Evolutionary conservation across 2,329 filamentous ascomycete genomes (phyloP).

Genomic region (Stemphylium vesicarium): DNA sequence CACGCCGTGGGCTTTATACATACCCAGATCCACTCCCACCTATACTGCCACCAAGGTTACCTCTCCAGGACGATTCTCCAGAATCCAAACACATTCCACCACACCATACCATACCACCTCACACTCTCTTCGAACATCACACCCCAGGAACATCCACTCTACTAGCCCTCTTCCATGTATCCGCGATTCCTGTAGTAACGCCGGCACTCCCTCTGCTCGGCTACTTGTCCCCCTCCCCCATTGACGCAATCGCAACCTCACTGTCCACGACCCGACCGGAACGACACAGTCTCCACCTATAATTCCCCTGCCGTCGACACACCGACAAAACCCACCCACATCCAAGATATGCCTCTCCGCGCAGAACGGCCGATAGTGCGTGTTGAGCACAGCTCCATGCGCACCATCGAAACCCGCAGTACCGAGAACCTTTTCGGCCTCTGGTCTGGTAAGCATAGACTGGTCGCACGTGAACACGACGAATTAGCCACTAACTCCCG

Average conservation of each 20-base stretch:
- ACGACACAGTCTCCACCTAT: conserved; percentile 7
- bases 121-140: neutral
- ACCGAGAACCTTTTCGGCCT: conserved; percentile 94
- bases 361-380: conserved; percentile 86
- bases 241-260: conserved; percentile 32
- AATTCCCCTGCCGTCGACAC: neutral
- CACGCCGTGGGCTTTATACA: conserved; percentile 28
- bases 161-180: conserved; percentile 24
- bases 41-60: conserved; percentile 10
- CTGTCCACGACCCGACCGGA: conserved; percentile 22
- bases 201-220: conserved; percentile 29
- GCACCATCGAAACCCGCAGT: conserved; percentile 92
- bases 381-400: conserved; percentile 88
- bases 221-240: conserved; percentile 18
- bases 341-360: conserved; percentile 75
- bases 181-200: conserved; percentile 26
- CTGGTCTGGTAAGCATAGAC: conserved; percentile 80
- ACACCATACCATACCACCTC: neutral
- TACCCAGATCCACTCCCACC: conserved; percentile 26
- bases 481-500: conserved; percentile 28
- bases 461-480: neutral
- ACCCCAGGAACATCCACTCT: neutral
- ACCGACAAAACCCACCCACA: neutral
- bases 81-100: neutral
- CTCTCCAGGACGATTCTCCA: neutral